Conservation (phyloP, 2,329 filamentous ascomycete species). For the Aspergillus fructus region DNA sequence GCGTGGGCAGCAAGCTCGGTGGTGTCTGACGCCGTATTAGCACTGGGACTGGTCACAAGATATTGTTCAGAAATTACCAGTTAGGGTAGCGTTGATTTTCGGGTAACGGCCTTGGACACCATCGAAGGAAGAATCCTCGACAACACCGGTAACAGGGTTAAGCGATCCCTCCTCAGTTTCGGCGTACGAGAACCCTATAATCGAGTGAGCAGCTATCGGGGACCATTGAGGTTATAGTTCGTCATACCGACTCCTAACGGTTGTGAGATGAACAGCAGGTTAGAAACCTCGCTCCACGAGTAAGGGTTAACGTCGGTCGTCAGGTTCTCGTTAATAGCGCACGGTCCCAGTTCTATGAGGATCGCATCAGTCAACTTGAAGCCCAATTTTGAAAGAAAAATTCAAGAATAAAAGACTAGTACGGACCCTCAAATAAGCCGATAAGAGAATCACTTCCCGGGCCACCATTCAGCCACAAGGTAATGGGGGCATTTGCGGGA, state of each 20-base stretch:
- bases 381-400: neutral
- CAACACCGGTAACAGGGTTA: conserved; percentile 45
- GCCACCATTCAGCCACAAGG: conserved; percentile 45
- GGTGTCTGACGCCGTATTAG: conserved; percentile 41
- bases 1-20: conserved; percentile 57
- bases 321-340: conserved; percentile 45
- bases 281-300: conserved; percentile 60
- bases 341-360: conserved; percentile 43
- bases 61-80: conserved; percentile 29
- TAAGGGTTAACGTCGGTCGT: conserved; percentile 55
- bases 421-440: conserved; percentile 41
- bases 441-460: conserved; percentile 45
- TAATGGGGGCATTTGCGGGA: conserved; percentile 44
- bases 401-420: neutral
- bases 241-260: conserved; percentile 55
- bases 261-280: conserved; percentile 63
- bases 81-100: conserved; percentile 48
- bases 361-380: conserved; percentile 14
- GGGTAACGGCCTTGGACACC: conserved; percentile 50
- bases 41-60: neutral
- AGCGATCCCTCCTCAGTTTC: conserved; percentile 41
- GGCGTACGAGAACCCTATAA: conserved; percentile 35
- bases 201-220: neutral
- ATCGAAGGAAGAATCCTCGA: conserved; percentile 45
- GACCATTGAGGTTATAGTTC: neutral